A percentile compares a stretch with the other conserved stretches of the same genome.
Conservation (phyloP, 2,329 filamentous ascomycete genomes). For the Diatrype stigma region DNA sequence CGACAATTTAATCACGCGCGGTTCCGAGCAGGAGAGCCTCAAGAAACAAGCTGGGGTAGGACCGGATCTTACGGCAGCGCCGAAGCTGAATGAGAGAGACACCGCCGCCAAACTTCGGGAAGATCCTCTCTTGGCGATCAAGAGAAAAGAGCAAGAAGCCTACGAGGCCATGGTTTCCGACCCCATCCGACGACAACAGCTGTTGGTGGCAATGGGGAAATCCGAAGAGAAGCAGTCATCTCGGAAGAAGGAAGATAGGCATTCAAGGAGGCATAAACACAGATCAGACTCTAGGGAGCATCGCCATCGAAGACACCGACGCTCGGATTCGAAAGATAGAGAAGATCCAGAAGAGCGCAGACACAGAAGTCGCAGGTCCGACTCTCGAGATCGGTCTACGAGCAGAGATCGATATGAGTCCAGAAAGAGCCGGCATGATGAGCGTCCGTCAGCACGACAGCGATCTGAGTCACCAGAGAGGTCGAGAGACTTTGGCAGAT, state of each 20-base stretch:
- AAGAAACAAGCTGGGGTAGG: slow-evolving; percentile 63
- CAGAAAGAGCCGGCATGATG: slow-evolving; percentile 17
- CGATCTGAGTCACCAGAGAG: slow-evolving; percentile 16
- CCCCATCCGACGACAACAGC: slow-evolving; percentile 60
- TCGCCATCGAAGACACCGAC: slow-evolving; percentile 39
- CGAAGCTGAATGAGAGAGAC: slow-evolving; percentile 70
- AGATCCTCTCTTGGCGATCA: slow-evolving; percentile 89
- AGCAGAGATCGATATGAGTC: slow-evolving; percentile 33
- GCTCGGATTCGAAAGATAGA: slow-evolving; percentile 33
- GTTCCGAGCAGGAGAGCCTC: slow-evolving; percentile 73
- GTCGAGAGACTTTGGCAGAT: slow-evolving; percentile 13
- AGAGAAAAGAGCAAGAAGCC: slow-evolving; percentile 81
- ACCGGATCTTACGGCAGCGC: slow-evolving; percentile 55
- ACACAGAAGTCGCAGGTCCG: slow-evolving; percentile 40
- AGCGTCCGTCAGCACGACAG: slow-evolving; percentile 15
- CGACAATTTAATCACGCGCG: slow-evolving; percentile 75
- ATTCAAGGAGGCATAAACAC: slow-evolving; percentile 36
- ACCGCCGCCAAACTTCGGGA: slow-evolving; percentile 82
- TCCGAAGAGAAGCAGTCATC: slow-evolving; percentile 39
- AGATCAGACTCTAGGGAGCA: slow-evolving; percentile 28
- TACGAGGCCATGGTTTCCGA: slow-evolving; percentile 79
- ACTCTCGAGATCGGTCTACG: slow-evolving; percentile 38
- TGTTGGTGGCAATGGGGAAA: slow-evolving; percentile 62
- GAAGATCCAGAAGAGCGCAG: slow-evolving; percentile 35
- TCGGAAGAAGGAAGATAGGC: slow-evolving; percentile 39